Conservation (phyloP, 1,284 basidiomycete genomes). For the Microbotryomycetes sp. region DNA sequence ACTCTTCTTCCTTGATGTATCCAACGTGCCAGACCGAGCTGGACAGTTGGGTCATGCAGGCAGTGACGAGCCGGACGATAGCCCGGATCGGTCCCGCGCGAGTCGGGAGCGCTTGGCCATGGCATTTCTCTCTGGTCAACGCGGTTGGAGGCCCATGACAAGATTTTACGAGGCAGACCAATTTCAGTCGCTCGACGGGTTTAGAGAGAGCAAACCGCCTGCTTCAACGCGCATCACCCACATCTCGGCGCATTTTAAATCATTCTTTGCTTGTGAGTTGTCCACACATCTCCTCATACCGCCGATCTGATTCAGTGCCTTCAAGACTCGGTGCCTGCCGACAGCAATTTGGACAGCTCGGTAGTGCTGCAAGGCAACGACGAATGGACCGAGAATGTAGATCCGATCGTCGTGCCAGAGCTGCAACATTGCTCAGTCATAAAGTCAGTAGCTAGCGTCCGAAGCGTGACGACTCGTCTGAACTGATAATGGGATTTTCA, state of each 20-base stretch:
- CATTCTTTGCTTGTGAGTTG: conserved; percentile 29
- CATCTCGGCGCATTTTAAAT: conserved; percentile 31
- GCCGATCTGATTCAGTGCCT: neutral
- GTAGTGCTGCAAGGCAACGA: conserved; percentile 29
- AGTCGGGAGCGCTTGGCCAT: conserved; percentile 10
- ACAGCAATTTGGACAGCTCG: conserved; percentile 1
- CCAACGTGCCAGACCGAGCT: conserved; percentile 9
- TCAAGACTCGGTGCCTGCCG: conserved; percentile 16
- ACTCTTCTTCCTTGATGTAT: conserved; percentile 30
- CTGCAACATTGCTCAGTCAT: conserved; percentile 33
- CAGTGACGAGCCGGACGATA: conserved; percentile 17
- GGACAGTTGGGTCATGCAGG: neutral
- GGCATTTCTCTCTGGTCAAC: conserved; percentile 10
- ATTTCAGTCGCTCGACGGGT: neutral
- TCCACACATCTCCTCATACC: neutral
- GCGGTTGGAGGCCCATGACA: conserved; percentile 23
- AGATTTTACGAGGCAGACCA: conserved; percentile 23
- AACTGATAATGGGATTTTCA: neutral
- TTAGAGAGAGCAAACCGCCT: neutral
- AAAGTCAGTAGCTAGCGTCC: conserved; percentile 18
- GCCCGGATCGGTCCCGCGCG: neutral
- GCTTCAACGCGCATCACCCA: conserved; percentile 19
- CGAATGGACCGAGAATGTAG: conserved; percentile 1
- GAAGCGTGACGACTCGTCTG: neutral
- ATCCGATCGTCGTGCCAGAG: conserved; percentile 23